Conservation (phyloP, 73 alveolate genomes). For the Paramecium biaurelia region DNA sequence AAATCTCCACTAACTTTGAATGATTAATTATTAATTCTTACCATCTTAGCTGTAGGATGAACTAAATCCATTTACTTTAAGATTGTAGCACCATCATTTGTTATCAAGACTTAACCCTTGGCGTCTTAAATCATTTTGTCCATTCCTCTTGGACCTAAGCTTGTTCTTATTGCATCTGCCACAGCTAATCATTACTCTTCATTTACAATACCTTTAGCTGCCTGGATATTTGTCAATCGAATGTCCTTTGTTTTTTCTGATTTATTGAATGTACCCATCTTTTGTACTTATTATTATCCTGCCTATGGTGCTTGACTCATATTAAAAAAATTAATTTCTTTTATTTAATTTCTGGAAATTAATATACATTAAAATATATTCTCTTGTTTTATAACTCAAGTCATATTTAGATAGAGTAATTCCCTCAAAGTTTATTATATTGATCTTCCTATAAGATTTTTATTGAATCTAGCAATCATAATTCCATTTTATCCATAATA, state of each 20-base stretch:
- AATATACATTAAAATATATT: not conserved
- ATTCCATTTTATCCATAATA: slow-evolving; percentile 91
- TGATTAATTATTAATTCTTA: not conserved
- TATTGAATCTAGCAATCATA: slow-evolving; percentile 84
- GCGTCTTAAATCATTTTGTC: slow-evolving; percentile 96
- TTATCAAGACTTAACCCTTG: slow-evolving; percentile 94
- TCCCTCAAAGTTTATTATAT: slow-evolving; percentile 89
- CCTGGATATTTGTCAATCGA: slow-evolving; percentile 61
- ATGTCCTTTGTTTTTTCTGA: slow-evolving; percentile 63
- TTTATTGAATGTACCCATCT: slow-evolving; percentile 22
- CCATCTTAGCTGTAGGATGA: slow-evolving; percentile 99
- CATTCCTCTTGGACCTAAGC: slow-evolving; percentile 99
- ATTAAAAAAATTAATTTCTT: not conserved
- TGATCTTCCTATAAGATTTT: slow-evolving; percentile 89
- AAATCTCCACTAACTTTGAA: slow-evolving; percentile 93
- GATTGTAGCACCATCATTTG: slow-evolving; percentile 99
- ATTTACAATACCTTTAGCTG: slow-evolving; percentile 61
- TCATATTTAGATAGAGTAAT: slow-evolving; percentile 81
- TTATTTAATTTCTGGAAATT: slow-evolving; percentile 49
- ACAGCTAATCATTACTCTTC: slow-evolving; percentile 73
- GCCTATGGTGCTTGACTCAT: slow-evolving; percentile 44
- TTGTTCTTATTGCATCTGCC: slow-evolving; percentile 97
- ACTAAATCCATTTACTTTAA: slow-evolving; percentile 96
- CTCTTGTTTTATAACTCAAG: slow-evolving; percentile 9
- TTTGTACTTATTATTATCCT: not conserved